Evolutionary conservation across 2,329 filamentous ascomycete species (phyloP).

Genomic region (Aureobasidium pullulans): DNA sequence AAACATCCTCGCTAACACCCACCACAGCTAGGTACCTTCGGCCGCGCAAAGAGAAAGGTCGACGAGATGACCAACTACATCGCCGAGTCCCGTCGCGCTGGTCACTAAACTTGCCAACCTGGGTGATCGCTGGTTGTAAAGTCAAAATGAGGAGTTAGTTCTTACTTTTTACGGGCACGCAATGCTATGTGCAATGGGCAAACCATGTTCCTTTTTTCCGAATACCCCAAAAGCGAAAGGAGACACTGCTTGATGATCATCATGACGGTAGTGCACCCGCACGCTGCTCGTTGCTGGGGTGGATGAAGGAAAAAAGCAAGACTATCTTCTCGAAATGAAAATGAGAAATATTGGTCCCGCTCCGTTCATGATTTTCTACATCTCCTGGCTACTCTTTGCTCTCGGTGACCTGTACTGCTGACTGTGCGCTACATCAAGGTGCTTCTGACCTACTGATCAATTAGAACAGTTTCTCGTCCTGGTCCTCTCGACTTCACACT

Average conservation of each 20-base stretch:
- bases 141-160: constrained; percentile 14
- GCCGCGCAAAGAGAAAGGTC: constrained; percentile 98
- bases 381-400: neutral
- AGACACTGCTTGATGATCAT: neutral
- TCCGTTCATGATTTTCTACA: neutral
- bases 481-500: no score
- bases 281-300: constrained; percentile 8
- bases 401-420: neutral
- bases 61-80: constrained; percentile 98
- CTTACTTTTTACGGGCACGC: constrained; percentile 9
- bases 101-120: constrained; percentile 47
- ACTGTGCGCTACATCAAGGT: neutral
- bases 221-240: constrained; percentile 7
- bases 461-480: no score
- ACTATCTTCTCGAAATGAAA: constrained; percentile 12
- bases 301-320: constrained; percentile 12
- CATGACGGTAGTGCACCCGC: neutral
- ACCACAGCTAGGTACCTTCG: constrained; percentile 86
- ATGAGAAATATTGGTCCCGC: constrained; percentile 9
- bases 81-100: constrained; percentile 80
- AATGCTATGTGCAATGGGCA: constrained; percentile 10
- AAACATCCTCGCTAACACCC: neutral
- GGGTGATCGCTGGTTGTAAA: constrained; percentile 12
- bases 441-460: no score
- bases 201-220: constrained; percentile 8